Percentiles rank a stretch among this genome's conserved stretches.
These are phyloP conservation scores for Chlorella sp. DNA, from an alignment of 139 green algal genomes.

Conservation along the genomic window DNA sequence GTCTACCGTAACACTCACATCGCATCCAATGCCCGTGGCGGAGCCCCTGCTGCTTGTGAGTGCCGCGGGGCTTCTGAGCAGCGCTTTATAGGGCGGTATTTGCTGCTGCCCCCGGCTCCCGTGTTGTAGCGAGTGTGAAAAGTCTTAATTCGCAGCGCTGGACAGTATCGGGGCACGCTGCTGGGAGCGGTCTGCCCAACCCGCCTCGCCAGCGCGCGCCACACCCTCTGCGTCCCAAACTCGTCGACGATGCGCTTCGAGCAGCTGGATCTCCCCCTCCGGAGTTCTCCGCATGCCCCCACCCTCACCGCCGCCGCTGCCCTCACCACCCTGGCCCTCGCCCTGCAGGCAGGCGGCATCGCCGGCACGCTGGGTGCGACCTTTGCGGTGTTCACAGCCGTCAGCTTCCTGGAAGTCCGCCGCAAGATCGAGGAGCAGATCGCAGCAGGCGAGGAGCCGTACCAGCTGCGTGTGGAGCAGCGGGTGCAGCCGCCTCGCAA, in stretches of 20 bases:
- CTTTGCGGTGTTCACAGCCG: conserved; percentile 18
- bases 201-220: neutral
- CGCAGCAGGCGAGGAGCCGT: conserved; percentile 25
- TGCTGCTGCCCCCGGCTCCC: no score
- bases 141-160: no score
- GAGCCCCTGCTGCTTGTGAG: conserved; percentile 14
- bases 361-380: conserved; percentile 28
- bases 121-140: no score
- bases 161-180: no score
- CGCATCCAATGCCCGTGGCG: neutral
- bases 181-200: neutral
- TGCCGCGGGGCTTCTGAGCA: no score
- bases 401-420: conserved; percentile 25
- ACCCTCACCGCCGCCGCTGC: neutral
- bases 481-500: neutral
- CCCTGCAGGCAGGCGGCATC: conserved; percentile 16
- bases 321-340: neutral
- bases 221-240: no score
- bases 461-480: conserved; percentile 20
- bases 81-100: no score
- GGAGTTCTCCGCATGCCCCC: neutral
- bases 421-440: conserved; percentile 38
- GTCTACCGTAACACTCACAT: no score
- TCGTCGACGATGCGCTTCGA: no score
- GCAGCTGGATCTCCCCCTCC: no score